These are phyloP conservation scores for Thelonectria discophora DNA, from an alignment of 2,329 filamentous ascomycete species.

Conservation along the genomic window DNA sequence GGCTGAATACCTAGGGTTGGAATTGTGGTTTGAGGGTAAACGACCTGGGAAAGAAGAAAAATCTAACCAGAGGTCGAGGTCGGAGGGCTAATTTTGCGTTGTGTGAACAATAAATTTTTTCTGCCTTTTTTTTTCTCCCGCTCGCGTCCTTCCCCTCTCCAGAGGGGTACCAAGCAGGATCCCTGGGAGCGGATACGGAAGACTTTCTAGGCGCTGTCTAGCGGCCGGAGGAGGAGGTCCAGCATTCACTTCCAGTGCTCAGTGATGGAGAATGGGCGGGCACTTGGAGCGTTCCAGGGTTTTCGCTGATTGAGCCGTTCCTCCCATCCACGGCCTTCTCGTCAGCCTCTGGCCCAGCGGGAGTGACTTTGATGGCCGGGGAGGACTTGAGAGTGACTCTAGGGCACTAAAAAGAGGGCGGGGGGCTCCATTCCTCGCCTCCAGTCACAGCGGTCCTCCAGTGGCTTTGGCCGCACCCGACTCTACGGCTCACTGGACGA, in stretches of 20 bases:
- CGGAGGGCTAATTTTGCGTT: conserved; percentile 51
- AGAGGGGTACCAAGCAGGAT: conserved; percentile 34
- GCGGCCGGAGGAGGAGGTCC: conserved; percentile 27
- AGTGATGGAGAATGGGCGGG: conserved; percentile 17
- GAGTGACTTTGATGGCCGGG: background rate
- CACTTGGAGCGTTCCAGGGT: conserved; percentile 6
- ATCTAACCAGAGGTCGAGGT: conserved; percentile 38
- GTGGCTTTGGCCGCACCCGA: conserved; percentile 5
- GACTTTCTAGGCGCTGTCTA: conserved; percentile 31
- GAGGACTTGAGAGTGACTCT: conserved; percentile 8
- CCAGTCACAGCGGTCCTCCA: conserved; percentile 1
- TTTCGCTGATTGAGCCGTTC: background rate
- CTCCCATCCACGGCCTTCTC: background rate
- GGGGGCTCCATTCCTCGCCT: background rate
- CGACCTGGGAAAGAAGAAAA: conserved; percentile 37
- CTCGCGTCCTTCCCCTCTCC: conserved; percentile 30
- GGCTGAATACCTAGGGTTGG: conserved; percentile 30
- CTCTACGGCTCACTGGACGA: background rate
- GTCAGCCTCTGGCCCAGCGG: conserved; percentile 5
- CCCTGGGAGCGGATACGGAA: conserved; percentile 31
- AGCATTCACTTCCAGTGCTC: conserved; percentile 24
- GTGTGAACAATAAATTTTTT: conserved; percentile 56
- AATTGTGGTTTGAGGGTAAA: conserved; percentile 42
- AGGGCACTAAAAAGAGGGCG: conserved; percentile 16
- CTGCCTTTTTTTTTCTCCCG: conserved; percentile 36